Evolutionary conservation across 352 stramenopile species (phyloP).

Genomic region (Elongisporangium undulatum): DNA sequence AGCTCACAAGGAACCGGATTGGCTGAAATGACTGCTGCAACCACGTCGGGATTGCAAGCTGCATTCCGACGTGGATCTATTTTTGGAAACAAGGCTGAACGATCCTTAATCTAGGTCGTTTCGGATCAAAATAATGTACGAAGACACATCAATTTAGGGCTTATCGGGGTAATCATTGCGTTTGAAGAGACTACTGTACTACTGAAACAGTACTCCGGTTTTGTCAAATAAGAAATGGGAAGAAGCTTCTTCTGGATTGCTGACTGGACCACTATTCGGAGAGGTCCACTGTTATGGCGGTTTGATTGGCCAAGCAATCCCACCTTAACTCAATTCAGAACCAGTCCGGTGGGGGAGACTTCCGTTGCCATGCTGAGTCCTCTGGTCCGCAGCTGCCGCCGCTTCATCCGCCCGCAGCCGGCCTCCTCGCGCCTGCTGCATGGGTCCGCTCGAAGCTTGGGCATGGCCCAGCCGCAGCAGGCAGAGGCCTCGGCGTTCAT

Average conservation of each 20-base stretch:
- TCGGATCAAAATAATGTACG: not conserved
- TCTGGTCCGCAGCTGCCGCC: not conserved
- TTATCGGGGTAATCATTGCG: not conserved
- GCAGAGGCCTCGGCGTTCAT: slow-evolving; percentile 12
- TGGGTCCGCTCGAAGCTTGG: not conserved
- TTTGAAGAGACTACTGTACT: not conserved
- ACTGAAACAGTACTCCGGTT: no score
- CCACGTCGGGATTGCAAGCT: not conserved
- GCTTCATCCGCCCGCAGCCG: not conserved
- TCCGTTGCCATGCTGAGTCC: not conserved
- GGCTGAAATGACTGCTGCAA: not conserved
- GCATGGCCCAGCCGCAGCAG: not conserved
- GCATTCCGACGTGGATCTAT: not conserved
- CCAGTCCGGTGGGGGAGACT: not conserved
- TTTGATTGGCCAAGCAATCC: not conserved
- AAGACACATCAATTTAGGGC: not conserved
- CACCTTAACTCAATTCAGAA: not conserved
- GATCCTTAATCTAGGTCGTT: not conserved
- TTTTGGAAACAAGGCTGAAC: not conserved
- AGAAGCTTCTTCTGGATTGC: no score
- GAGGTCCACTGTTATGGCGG: not conserved
- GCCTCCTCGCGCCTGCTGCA: not conserved
- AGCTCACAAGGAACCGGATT: not conserved
- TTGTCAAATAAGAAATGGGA: no score
- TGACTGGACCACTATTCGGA: not conserved